Conservation (phyloP, 1,284 basidiomycete species). For the Ceratobasidium papillatum region DNA sequence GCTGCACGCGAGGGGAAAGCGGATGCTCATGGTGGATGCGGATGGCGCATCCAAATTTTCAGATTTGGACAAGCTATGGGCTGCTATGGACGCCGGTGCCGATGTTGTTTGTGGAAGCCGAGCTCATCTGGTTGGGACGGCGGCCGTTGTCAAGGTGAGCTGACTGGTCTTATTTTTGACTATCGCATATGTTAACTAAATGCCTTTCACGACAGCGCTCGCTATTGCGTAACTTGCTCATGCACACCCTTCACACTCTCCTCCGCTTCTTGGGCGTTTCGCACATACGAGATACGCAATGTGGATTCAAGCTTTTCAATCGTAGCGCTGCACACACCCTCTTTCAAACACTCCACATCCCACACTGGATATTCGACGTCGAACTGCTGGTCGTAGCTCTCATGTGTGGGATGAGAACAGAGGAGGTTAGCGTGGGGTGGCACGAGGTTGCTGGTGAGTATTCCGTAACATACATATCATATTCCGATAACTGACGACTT, state of each 20-base stretch:
- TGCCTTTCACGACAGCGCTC: slow-evolving; percentile 67
- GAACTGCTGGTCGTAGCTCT: slow-evolving; percentile 92
- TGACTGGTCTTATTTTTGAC: slow-evolving; percentile 3
- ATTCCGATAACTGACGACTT: neutral
- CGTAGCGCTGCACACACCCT: slow-evolving; percentile 79
- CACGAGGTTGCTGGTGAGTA: slow-evolving; percentile 87
- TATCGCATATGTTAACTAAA: neutral
- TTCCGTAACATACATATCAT: neutral
- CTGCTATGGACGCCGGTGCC: slow-evolving; percentile 76
- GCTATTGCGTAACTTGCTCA: slow-evolving; percentile 85
- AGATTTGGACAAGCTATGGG: slow-evolving; percentile 79
- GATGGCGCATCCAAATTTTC: slow-evolving; percentile 90
- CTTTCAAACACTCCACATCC: slow-evolving; percentile 84
- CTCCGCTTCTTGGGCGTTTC: slow-evolving; percentile 84
- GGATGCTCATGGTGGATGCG: slow-evolving; percentile 92
- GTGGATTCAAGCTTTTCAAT: slow-evolving; percentile 94
- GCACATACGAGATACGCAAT: slow-evolving; percentile 92
- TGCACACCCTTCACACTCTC: slow-evolving; percentile 89
- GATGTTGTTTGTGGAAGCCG: slow-evolving; percentile 80
- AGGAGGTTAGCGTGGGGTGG: slow-evolving; percentile 90
- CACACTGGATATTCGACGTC: slow-evolving; percentile 95
- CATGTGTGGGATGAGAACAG: slow-evolving; percentile 74
- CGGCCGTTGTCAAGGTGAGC: slow-evolving; percentile 90
- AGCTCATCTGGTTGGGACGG: slow-evolving; percentile 89
- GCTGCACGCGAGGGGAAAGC: slow-evolving; percentile 76